Evolutionary conservation across 2,329 filamentous ascomycete genomes (phyloP).

Genomic region (Hyphodiscus sp.): DNA sequence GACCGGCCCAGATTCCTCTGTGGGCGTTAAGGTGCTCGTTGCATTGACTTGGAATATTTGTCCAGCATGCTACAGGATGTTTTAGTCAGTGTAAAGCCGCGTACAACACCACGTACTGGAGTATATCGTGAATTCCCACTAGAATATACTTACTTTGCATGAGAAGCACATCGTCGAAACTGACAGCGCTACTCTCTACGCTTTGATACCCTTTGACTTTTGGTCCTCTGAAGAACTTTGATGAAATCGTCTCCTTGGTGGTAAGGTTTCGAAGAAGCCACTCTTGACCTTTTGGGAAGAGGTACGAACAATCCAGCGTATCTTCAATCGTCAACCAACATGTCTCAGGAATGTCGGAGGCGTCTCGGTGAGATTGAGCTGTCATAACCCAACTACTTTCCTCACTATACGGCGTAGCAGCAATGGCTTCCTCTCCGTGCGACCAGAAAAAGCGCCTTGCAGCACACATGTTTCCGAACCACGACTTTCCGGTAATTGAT

Average conservation of each 20-base stretch:
- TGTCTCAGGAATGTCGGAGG: background rate
- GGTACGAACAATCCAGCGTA: background rate
- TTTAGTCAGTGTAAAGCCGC: background rate
- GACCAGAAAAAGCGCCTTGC: background rate
- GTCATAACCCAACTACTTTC: background rate
- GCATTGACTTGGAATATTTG: background rate
- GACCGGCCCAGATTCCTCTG: conserved; percentile 2
- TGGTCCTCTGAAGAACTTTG: background rate
- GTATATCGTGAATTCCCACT: background rate
- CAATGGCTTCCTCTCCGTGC: background rate
- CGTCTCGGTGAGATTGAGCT: background rate
- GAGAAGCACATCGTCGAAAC: background rate
- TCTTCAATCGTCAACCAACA: background rate
- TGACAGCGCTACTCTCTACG: background rate
- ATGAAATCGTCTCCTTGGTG: background rate
- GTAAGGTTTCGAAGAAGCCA: conserved; percentile 1
- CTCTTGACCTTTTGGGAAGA: background rate
- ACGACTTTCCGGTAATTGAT: background rate
- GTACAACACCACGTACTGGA: too few relatives aligned
- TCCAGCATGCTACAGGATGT: background rate
- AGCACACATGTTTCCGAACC: background rate
- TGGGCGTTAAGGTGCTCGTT: background rate
- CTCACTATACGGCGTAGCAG: background rate
- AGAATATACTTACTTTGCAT: background rate
- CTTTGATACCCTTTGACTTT: background rate